Conservation (phyloP, 2,329 filamentous ascomycete genomes). For the Nemania sp. region DNA sequence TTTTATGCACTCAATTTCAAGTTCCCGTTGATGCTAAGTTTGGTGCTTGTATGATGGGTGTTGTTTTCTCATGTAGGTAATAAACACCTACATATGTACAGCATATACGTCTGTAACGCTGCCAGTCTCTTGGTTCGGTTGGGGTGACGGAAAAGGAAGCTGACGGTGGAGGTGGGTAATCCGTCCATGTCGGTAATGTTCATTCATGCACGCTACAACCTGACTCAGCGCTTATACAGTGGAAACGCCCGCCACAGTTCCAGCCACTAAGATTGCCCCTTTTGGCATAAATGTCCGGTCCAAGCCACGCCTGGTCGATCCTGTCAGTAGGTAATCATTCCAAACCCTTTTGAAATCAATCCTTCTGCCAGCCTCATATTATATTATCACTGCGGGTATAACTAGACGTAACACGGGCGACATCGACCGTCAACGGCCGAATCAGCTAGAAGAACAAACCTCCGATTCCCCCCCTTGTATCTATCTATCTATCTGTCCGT, state of each 20-base stretch:
- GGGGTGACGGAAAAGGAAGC: conserved; percentile 11
- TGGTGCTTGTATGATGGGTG: not conserved
- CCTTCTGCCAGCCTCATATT: conserved; percentile 1
- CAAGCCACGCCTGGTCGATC: conserved; percentile 8
- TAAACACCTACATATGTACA: too few relatives aligned
- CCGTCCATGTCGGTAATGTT: not conserved
- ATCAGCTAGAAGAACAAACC: conserved; percentile 12
- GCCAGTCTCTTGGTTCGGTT: not conserved
- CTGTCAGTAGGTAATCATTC: conserved; percentile 10
- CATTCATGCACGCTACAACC: not conserved
- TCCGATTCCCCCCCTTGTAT: not conserved
- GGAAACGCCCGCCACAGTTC: conserved; percentile 24
- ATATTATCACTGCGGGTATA: not conserved
- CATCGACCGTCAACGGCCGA: conserved; percentile 24
- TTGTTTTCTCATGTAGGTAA: conserved; percentile 20
- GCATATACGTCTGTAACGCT: not conserved
- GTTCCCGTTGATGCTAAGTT: not conserved
- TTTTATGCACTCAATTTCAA: not conserved
- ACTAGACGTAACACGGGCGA: conserved; percentile 4
- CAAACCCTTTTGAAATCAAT: conserved; percentile 31
- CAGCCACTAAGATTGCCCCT: conserved; percentile 18
- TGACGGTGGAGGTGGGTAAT: conserved; percentile 6
- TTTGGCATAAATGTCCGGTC: not conserved
- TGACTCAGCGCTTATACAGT: conserved; percentile 36
- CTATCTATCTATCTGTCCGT: not conserved